Evolutionary conservation across 371 early-diverging fungal species (phyloP).

Genomic region (Capillidium rhysosporum): DNA sequence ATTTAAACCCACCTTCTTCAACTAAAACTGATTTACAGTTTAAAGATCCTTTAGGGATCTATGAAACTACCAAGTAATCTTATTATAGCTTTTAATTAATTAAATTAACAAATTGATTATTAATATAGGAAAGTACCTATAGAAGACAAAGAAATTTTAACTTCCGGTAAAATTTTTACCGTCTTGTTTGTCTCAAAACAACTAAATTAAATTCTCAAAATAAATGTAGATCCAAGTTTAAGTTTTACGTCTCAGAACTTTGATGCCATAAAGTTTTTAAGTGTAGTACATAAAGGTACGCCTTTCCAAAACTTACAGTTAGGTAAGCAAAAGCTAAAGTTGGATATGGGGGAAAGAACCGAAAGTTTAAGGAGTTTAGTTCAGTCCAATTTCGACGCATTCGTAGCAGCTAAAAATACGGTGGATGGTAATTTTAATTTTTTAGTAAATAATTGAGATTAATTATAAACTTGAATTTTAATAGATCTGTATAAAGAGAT

Average conservation of each 20-base stretch:
- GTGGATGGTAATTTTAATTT: conserved; percentile 46
- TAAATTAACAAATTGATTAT: too few species aligned
- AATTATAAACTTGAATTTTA: not conserved
- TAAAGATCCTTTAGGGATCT: conserved; percentile 3
- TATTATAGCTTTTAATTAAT: too few species aligned
- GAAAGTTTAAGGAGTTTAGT: conserved; percentile 74
- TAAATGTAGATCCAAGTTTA: not conserved
- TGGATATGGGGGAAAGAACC: conserved; percentile 55
- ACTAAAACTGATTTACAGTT: not conserved
- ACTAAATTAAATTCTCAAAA: not conserved
- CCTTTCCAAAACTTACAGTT: conserved; percentile 53
- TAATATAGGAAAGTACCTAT: not conserved
- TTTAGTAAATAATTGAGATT: too few species aligned
- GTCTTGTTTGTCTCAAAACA: not conserved
- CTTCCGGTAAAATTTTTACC: not conserved
- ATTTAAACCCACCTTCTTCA: not conserved
- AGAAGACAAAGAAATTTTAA: not conserved
- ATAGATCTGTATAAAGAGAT: conserved; percentile 73
- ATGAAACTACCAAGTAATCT: not conserved
- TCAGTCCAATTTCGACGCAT: conserved; percentile 86
- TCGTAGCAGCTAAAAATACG: conserved; percentile 84
- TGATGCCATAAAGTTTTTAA: conserved; percentile 54
- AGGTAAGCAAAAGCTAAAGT: conserved; percentile 48
- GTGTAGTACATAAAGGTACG: conserved; percentile 64
- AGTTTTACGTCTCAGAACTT: conserved; percentile 17